Conservation (phyloP, 2,329 filamentous ascomycete species). For the Aspergillus fijiensis region DNA sequence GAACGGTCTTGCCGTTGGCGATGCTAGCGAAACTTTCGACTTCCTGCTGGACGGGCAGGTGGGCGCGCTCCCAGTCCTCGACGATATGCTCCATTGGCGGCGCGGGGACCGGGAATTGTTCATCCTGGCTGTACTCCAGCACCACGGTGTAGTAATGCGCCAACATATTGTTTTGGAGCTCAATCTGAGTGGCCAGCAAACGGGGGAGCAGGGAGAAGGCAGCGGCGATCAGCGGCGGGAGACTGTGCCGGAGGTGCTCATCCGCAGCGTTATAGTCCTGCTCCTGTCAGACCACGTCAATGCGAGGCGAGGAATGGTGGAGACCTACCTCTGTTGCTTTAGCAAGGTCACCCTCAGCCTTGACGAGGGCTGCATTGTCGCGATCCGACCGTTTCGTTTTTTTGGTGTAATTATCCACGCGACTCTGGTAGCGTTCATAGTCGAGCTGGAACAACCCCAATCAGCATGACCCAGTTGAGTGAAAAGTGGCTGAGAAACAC, state of each 20-base stretch:
- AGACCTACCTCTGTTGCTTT: constrained; percentile 60
- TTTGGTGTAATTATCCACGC: constrained; percentile 66
- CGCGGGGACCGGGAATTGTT: constrained; percentile 68
- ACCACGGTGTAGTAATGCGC: constrained; percentile 76
- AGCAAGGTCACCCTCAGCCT: constrained; percentile 69
- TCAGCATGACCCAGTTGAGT: not conserved
- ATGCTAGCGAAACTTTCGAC: constrained; percentile 66
- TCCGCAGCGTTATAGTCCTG: constrained; percentile 74
- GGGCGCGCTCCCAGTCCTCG: constrained; percentile 62
- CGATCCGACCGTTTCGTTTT: constrained; percentile 70
- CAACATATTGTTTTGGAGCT: constrained; percentile 74
- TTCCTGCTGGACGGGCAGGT: constrained; percentile 63
- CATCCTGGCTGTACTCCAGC: constrained; percentile 69
- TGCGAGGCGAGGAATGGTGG: not conserved
- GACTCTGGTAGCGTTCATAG: constrained; percentile 73
- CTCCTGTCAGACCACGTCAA: constrained; percentile 14
- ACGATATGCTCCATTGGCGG: constrained; percentile 72
- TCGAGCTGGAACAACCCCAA: constrained; percentile 56
- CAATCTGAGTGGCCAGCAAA: constrained; percentile 67
- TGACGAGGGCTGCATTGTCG: constrained; percentile 69
- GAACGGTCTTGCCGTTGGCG: constrained; percentile 61
- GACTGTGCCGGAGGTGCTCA: constrained; percentile 66
- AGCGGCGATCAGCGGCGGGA: constrained; percentile 70
- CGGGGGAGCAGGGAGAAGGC: constrained; percentile 73
- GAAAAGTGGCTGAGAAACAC: not conserved